Percentiles rank a stretch among this genome's conserved stretches.
phyloP scores from a whole-genome alignment of 805 yeast species.

The Scheffersomyces lignosus region DNA sequence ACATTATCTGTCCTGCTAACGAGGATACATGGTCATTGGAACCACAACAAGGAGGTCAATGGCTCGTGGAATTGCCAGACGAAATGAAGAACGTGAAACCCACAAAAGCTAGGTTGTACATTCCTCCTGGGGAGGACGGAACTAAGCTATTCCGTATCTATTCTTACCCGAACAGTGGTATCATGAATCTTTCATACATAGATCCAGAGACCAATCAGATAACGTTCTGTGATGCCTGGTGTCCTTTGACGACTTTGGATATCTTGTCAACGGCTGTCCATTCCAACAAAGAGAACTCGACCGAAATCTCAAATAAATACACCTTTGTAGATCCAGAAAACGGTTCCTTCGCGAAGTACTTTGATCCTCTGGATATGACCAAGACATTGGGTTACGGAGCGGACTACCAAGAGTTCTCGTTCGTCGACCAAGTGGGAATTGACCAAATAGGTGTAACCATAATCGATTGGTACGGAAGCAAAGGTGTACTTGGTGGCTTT shows the following conservation, averaged over 20 bases:
- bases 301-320: constrained; percentile 32
- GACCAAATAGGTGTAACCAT: constrained; percentile 63
- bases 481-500: constrained; percentile 70
- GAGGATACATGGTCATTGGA: constrained; percentile 54
- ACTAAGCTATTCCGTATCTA: constrained; percentile 68
- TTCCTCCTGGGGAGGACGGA: constrained; percentile 52
- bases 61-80: constrained; percentile 61
- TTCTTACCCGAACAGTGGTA: constrained; percentile 79
- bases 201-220: constrained; percentile 67
- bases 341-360: constrained; percentile 37
- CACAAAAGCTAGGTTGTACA: constrained; percentile 69
- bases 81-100: constrained; percentile 54
- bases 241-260: constrained; percentile 61
- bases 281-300: constrained; percentile 21
- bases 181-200: constrained; percentile 85
- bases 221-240: constrained; percentile 79
- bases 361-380: constrained; percentile 32
- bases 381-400: constrained; percentile 43
- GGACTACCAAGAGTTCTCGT: constrained; percentile 77
- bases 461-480: constrained; percentile 64
- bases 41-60: constrained; percentile 55
- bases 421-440: constrained; percentile 66
- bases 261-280: constrained; percentile 31
- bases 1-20: constrained; percentile 56
- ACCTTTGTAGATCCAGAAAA: constrained; percentile 30